phyloP scores from a whole-genome alignment of 2,329 filamentous ascomycete genomes.

The Trichoderma koningiopsis region DNA sequence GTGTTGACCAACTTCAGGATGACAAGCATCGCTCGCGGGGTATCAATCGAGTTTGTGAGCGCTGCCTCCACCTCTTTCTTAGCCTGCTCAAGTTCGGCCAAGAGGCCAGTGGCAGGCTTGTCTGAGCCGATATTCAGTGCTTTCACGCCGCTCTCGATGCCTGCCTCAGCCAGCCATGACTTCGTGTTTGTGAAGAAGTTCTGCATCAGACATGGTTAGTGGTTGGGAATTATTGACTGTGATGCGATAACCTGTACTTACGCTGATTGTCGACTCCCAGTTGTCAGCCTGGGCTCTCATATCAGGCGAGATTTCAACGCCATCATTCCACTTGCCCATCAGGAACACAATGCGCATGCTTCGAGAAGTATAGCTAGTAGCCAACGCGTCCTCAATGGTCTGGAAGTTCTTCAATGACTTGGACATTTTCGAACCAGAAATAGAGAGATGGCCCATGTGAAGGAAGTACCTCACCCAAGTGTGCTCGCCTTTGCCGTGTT shows the following conservation, averaged over 20 bases:
- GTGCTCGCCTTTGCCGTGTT: conserved; percentile 53
- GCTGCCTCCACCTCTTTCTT: conserved; percentile 59
- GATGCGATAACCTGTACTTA: conserved; percentile 37
- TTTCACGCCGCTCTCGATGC: conserved; percentile 40
- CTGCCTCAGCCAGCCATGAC: conserved; percentile 53
- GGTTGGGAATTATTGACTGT: no score
- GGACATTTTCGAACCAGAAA: conserved; percentile 92
- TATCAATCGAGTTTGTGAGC: conserved; percentile 85
- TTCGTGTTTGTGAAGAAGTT: conserved; percentile 63
- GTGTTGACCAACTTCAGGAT: conserved; percentile 77
- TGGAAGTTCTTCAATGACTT: conserved; percentile 96
- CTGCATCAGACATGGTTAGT: conserved; percentile 38
- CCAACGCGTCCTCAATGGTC: conserved; percentile 82
- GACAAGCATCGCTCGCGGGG: conserved; percentile 74
- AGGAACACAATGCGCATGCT: conserved; percentile 84
- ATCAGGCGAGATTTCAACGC: conserved; percentile 85
- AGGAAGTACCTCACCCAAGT: conserved; percentile 97
- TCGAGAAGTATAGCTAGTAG: conserved; percentile 70
- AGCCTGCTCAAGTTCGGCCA: conserved; percentile 53
- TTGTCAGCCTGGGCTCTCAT: conserved; percentile 72
- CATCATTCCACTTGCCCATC: conserved; percentile 85
- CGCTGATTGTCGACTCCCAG: conserved; percentile 79
- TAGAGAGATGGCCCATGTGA: conserved; percentile 87
- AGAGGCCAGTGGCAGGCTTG: conserved; percentile 37
- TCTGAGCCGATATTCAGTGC: conserved; percentile 43